Base-by-base conservation (phyloP, 1,284 basidiomycete species). In the Entoloma clypeatum region DNA sequence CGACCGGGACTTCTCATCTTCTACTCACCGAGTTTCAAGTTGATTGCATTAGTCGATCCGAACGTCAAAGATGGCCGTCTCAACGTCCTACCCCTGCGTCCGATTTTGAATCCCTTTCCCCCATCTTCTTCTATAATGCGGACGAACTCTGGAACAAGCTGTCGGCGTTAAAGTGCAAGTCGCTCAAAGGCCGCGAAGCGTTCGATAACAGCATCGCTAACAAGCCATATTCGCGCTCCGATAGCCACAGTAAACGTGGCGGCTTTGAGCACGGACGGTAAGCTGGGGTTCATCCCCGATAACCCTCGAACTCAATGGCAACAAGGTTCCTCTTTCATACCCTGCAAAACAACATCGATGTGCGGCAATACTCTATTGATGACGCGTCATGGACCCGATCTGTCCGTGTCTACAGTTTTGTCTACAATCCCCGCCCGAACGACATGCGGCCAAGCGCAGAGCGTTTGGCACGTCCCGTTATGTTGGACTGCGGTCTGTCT, bases 261-360 rank as follows among this genome's bases (percentile, higher is more conserved):
- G 51, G 50, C 2, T 70, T 67, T 49, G 68, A 71, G 44, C 65
- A 67, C 45, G 59, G 60, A 25, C 58, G 69, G 67, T 66, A 43
- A 3, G 52, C 21, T 39, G 32, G 33, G 7, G 16, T 16, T 27
- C 17, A 14, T 25, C 10, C 38, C 11, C 14, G 4, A 14, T 4
- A 28, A n/a, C n/a, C n/a, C n/a, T n/a, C n/a, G n/a, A n/a, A n/a
- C n/a, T n/a, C n/a, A n/a, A n/a, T n/a, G n/a, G n/a, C n/a, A n/a
- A n/a, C n/a, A n/a, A 49, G 39, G n/a, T 39, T 50, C 16, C 28
- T 50, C 3, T 39, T 38, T 33, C 44, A 29, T 11, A 35, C 45
- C 5, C 36, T 66, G 18, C 53, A 54, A 16, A 40, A 49, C 7
- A 22, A 37, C 1, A 38, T 62, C 3, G 49, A 61, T 17, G 33